phyloP scores from a whole-genome alignment of 2,329 filamentous ascomycete genomes.

The Cryphonectria japonica region DNA sequence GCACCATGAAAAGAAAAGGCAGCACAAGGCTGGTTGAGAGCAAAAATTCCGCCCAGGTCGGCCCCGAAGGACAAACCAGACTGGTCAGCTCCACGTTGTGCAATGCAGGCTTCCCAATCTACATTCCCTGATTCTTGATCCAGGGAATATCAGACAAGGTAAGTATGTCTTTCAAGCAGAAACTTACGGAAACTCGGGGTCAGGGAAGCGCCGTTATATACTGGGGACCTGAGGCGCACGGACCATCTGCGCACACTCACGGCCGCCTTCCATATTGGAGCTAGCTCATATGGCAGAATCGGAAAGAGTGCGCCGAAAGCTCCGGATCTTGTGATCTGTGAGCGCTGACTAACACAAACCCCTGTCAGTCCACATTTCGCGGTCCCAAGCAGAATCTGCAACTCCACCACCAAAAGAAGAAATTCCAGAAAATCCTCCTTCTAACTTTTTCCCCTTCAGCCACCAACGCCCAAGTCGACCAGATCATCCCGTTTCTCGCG shows the following conservation, averaged over 20 bases:
- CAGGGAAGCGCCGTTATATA: slow-evolving; percentile 22
- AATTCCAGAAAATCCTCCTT: neutral
- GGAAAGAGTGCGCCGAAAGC: slow-evolving; percentile 27
- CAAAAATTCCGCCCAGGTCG: slow-evolving; percentile 56
- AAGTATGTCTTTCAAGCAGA: slow-evolving; percentile 51
- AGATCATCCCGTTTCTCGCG: slow-evolving; percentile 27
- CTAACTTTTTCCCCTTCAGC: neutral
- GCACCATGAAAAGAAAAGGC: slow-evolving; percentile 48
- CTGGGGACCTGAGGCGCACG: neutral
- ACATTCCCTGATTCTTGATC: slow-evolving; percentile 48
- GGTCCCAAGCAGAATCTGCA: neutral
- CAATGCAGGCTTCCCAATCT: slow-evolving; percentile 55
- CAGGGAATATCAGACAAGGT: slow-evolving; percentile 49
- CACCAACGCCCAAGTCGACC: slow-evolving; percentile 22
- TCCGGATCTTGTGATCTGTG: slow-evolving; percentile 16
- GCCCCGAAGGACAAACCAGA: slow-evolving; percentile 56
- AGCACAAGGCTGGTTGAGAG: slow-evolving; percentile 36
- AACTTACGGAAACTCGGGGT: slow-evolving; percentile 28
- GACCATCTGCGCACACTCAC: neutral
- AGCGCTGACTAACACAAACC: neutral
- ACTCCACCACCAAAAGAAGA: slow-evolving; percentile 5
- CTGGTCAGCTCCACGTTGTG: slow-evolving; percentile 54
- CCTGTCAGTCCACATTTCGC: slow-evolving; percentile 22
- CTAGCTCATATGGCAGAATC: neutral
- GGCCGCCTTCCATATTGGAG: slow-evolving; percentile 8